Conservation (phyloP, 2,329 filamentous ascomycete species). For the Colletotrichum orchidophilum region DNA sequence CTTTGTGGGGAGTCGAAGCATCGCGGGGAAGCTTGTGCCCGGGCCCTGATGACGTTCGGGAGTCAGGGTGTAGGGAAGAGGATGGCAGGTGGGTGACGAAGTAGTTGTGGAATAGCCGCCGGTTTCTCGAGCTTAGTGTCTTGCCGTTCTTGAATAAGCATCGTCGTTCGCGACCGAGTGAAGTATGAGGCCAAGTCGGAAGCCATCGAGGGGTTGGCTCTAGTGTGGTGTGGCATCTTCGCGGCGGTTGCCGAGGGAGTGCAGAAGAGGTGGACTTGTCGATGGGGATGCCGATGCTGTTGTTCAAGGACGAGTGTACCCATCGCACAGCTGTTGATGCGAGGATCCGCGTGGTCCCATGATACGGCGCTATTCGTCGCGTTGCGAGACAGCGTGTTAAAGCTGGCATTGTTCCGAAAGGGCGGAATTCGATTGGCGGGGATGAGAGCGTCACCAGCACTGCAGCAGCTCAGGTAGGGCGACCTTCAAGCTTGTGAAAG, state of each 20-base stretch:
- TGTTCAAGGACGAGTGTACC: neutral
- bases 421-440: neutral
- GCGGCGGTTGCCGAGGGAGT: neutral
- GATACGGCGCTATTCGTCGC: conserved; percentile 23
- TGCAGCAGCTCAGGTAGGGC: conserved; percentile 28
- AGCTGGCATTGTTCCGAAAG: conserved; percentile 25
- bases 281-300: neutral
- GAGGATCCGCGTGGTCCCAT: neutral
- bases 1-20: conserved; percentile 81
- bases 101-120: conserved; percentile 86
- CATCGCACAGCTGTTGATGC: neutral
- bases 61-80: conserved; percentile 91
- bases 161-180: neutral
- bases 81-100: conserved; percentile 97
- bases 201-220: neutral
- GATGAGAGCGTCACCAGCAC: conserved; percentile 24
- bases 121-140: conserved; percentile 27
- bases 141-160: neutral
- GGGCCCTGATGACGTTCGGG: conserved; percentile 67
- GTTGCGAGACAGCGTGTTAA: conserved; percentile 12
- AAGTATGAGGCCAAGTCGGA: neutral
- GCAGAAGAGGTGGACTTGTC: neutral
- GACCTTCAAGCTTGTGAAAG: conserved; percentile 24
- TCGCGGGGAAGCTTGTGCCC: conserved; percentile 89
- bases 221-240: neutral